phyloP scores from a whole-genome alignment of 495 filamentous ascomycete genomes.

The Hypoxylon subgilvum region DNA sequence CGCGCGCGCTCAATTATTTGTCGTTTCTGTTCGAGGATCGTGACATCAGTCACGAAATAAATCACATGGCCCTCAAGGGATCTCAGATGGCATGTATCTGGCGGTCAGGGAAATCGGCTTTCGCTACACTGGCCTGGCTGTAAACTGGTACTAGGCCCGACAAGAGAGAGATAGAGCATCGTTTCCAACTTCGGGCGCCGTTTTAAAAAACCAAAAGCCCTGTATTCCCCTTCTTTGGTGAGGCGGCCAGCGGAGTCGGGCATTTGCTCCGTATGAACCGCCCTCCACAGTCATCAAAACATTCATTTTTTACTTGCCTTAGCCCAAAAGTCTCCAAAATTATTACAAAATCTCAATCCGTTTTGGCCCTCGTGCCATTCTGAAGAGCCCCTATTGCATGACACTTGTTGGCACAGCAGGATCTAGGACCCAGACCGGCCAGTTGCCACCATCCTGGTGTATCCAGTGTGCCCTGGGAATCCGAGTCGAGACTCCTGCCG shows the following conservation, averaged over 20 bases:
- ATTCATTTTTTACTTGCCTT: constrained; percentile 35
- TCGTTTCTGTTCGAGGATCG: constrained; percentile 17
- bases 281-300: constrained; percentile 42
- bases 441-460: constrained; percentile 21
- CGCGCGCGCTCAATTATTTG: constrained; percentile 29
- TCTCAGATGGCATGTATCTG: constrained; percentile 11
- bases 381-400: constrained; percentile 31
- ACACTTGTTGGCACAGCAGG: constrained; percentile 27
- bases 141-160: constrained; percentile 23
- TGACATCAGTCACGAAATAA: constrained; percentile 38
- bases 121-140: constrained; percentile 15
- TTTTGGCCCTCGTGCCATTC: constrained; percentile 36
- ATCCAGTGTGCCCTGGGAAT: constrained; percentile 24
- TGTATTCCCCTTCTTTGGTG: constrained; percentile 34
- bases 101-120: constrained; percentile 6
- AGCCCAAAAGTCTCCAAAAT: constrained; percentile 40
- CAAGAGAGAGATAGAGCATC: constrained; percentile 9
- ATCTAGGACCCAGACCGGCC: constrained; percentile 27
- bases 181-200: constrained; percentile 26
- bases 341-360: constrained; percentile 36
- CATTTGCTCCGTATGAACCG: constrained; percentile 37
- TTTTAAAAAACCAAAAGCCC: constrained; percentile 26
- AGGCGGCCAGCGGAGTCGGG: constrained; percentile 39
- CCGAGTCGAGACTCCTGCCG: constrained; percentile 27
- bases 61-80: constrained; percentile 9